A percentile compares a stretch with the other conserved stretches of the same genome.
phyloP scores from a whole-genome alignment of 352 stramenopile genomes.

The Phytophthora ramorum region DNA sequence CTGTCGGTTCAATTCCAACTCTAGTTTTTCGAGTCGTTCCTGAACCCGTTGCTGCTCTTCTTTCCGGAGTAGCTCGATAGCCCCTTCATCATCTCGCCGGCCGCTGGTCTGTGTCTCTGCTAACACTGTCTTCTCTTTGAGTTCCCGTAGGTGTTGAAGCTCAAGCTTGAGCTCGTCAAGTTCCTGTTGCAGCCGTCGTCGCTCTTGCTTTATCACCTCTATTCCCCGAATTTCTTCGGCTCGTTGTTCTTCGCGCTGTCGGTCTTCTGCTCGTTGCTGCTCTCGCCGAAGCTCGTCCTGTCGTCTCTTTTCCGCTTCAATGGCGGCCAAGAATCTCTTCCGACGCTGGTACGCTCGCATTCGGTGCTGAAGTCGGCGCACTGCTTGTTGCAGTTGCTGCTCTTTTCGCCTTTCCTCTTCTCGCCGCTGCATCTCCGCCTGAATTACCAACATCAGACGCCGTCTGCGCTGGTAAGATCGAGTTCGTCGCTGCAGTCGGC shows the following conservation, averaged over 20 bases:
- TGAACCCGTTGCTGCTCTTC: slow-evolving; percentile 30
- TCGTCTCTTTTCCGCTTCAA: slow-evolving; percentile 14
- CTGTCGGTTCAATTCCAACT: slow-evolving; percentile 12
- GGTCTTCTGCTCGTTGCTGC: slow-evolving; percentile 23
- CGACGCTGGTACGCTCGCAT: slow-evolving; percentile 15
- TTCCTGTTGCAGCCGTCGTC: slow-evolving; percentile 18
- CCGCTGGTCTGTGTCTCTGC: slow-evolving; percentile 25
- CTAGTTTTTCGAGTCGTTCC: slow-evolving; percentile 18
- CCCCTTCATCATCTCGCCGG: slow-evolving; percentile 7
- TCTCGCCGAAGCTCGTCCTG: slow-evolving; percentile 20
- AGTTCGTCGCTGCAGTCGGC: slow-evolving; percentile 43
- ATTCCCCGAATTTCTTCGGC: slow-evolving; percentile 16
- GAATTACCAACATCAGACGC: slow-evolving; percentile 25
- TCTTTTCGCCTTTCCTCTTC: slow-evolving; percentile 24
- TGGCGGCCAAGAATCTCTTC: slow-evolving; percentile 13
- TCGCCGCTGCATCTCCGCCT: slow-evolving; percentile 2
- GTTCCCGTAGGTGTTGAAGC: slow-evolving; percentile 8
- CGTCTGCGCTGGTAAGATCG: slow-evolving; percentile 17
- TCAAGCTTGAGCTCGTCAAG: slow-evolving; percentile 19
- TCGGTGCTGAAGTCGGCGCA: slow-evolving; percentile 17
- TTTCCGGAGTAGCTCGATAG: slow-evolving; percentile 14
- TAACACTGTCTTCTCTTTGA: slow-evolving; percentile 6
- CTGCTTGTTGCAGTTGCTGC: slow-evolving; percentile 8
- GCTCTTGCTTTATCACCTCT: slow-evolving; percentile 16
- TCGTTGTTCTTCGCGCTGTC: slow-evolving; percentile 7